Base-by-base conservation (phyloP, 768 basidiomycete genomes). In the Cystobasidium tubakii region DNA sequence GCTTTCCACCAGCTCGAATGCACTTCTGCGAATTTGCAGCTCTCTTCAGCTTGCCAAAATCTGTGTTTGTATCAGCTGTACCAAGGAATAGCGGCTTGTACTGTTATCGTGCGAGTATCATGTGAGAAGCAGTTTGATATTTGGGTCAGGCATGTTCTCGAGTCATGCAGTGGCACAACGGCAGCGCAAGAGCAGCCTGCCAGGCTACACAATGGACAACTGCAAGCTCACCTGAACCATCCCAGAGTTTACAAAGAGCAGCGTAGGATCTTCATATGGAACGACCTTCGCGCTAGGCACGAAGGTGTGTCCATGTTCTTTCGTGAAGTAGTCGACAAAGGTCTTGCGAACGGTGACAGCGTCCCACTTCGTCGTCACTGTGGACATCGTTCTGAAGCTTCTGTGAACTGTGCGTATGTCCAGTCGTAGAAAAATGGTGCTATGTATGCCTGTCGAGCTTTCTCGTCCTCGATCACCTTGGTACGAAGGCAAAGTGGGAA, bases 41-140 rank as follows among this genome's bases (percentile, higher is more conserved):
- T 79, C 96, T 89, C 80, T 88, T 92, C 75, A 96, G 84, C 80
- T 90, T 93, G 73, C 90, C 86, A 78, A 96, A 86, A 53, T 92
- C 90, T 0, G 94, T 96, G 77, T 92, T 85, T 34, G 95, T 93
- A 83, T 98, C 96, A 75, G 95, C 92, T 6, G 90, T 97, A 76
- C 95, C 95, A n/a, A 99, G 86, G 82, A 99, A 98, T 76, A 99
- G 91, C 53, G 91, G 84, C 83, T 99, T 98, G 85, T 90, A 98
- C 90, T 98, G 81, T 65, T 39, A 82, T 83, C 82, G 83, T 84
- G 54, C 76, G 72, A 70, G 36, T 6, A 10, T 23, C 6, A 36
- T 10, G 29, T 29, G 17, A 23, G 44, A 12, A 46, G 27, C 19
- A 60, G 55, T 60, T n/a, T 34, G 53, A n/a, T n/a, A 17, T 34